Evolutionary conservation across 2,329 filamentous ascomycete species (phyloP).

Genomic region (Aspergillus sp.): DNA sequence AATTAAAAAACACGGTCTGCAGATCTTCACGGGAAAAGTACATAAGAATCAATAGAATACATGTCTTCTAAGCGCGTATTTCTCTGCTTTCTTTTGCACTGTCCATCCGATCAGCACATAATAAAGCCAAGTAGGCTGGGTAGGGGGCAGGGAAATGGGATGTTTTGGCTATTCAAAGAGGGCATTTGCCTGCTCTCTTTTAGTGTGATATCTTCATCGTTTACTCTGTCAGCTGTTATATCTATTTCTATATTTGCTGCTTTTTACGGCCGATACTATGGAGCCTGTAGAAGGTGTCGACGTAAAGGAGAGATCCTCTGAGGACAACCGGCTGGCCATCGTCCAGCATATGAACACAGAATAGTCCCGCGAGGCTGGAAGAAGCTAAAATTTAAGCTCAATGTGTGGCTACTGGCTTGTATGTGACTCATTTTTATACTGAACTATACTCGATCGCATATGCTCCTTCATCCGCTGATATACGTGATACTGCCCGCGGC

Average conservation of each 20-base stretch:
- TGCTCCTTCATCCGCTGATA: neutral
- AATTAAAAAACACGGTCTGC: no score
- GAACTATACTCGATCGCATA: neutral
- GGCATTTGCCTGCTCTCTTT: no score
- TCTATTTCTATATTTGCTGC: neutral
- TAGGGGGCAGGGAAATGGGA: no score
- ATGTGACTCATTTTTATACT: neutral
- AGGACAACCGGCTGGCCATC: neutral
- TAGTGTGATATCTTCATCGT: neutral
- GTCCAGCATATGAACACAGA: neutral
- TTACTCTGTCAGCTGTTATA: neutral
- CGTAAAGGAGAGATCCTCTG: neutral
- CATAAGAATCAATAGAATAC: no score
- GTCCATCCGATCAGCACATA: no score
- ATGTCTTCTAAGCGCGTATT: no score
- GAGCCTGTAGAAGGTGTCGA: neutral
- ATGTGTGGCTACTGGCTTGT: neutral
- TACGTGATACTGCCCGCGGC: no score
- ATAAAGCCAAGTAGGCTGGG: no score
- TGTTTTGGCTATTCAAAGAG: no score
- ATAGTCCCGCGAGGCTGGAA: neutral
- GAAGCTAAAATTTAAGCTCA: neutral
- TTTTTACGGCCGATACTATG: neutral
- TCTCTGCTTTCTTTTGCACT: no score
- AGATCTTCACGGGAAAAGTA: no score